Evolutionary conservation across 768 basidiomycete species (phyloP), one percentile per base, ranked within the genome.

Genomic region (Kwoniella newhampshirensis): DNA sequence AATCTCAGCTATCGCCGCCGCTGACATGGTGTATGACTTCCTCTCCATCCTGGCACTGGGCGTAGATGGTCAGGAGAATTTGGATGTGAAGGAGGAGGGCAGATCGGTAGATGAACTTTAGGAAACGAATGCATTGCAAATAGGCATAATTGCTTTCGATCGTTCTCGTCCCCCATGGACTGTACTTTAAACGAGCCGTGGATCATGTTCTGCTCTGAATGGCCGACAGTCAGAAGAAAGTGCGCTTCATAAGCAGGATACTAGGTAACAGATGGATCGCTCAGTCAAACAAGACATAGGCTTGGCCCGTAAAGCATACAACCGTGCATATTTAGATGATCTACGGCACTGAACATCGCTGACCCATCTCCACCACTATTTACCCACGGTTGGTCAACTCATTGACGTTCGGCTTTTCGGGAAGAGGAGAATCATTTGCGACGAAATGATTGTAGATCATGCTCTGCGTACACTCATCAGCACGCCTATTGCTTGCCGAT

Each of bases 21-120:
- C 67, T 4, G 68, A 69, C 41, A 51, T 65, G 37, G 63, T 70
- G 4, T 70, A 63, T 32, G 73, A 74, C 36, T 67, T 71, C 51
- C 39, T 74, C 42, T 58, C 63, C n/a, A 51, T 74, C 23, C 44
- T 72, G 20, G 63, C 68, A 4, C 17, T 62, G 3, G 66, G 66
- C 27, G 66, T 67, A 9, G 51, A 57, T 21, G 39, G 15, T 23
- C 15, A 55, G 13, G 54, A 51, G 23, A 27, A 41, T 18, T 25
- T 30, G 8, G 28, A 26, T 36, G 2, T 20, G 12, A 27, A 41
- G 20, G 30, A 26, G 1, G 23, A 43, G n/a, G 39, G 15, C 32
- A 32, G 55, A 18, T 15, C 39, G n/a, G 55, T 57, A 5, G 55
- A 57, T 44, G 55, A 57, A 21, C 21, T 57, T 20, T 57, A 50